Base-by-base conservation (phyloP, 495 filamentous ascomycete genomes). In the Aspergillus indologenus region DNA sequence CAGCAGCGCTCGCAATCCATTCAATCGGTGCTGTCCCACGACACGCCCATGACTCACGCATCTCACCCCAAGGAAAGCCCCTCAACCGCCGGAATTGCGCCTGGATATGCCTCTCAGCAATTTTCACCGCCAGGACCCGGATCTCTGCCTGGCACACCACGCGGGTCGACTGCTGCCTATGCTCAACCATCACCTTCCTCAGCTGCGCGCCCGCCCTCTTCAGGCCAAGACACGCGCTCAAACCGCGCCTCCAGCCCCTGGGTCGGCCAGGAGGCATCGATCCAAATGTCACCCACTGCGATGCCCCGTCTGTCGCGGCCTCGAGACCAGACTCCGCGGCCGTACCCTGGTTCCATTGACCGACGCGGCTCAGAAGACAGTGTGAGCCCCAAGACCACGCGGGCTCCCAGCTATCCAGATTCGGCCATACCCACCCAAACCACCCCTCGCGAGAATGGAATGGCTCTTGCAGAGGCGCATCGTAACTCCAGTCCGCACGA, bases 1-100 rank as follows among this genome's bases (percentile, higher is more conserved):
- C 73, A 75, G 31, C 76, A 75, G 58, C 75, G 76, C 31, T 75
- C 78, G 40, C 76, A 78, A 48, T 81, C 80, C 26, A 71, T 78
- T 45, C 80, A 83, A 57, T 78, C 74, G 19, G 71, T 76, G 48
- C 65, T 75, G 53, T 71, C 73, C 52, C 77, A 76, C 55, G 67
- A 69, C 55, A 65, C 68, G 56, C 54, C 69, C 60, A 60, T 72
- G 70, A 61, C 61, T 58, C 67, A 72, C 59, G 67, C 71, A 65
- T 71, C 65, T 45, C 66, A 66, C 58, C 65, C 68, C 26, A 73
- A 70, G 65, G 76, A 80, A 55, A 79, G 72, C 65, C 73, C 79
- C 31, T 71, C 34, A 11, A 15, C 75, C 44, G 70, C 71, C 21
- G 61, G 68, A 20, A 57, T 66, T 56, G 55, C 77, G 43, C 78